Evolutionary conservation across 805 yeast genomes (phyloP), one percentile per base, ranked within the genome.

Genomic region (Barnettozyma salicaria): DNA sequence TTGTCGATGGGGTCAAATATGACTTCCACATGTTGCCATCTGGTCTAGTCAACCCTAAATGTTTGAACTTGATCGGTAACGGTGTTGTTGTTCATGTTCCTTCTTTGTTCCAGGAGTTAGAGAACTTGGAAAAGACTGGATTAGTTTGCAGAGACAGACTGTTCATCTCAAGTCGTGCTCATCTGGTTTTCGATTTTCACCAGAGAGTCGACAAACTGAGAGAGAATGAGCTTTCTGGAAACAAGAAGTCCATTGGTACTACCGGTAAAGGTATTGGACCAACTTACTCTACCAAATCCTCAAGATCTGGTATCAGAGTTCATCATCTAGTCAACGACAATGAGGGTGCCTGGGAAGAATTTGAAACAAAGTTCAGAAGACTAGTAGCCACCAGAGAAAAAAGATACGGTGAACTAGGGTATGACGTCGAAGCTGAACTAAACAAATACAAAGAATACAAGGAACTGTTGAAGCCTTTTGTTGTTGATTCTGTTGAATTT

Each of bases 181-280:
- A 92, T 62, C 67, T 92, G 53, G 98, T 92, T 31, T 92, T 92
- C 60, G 97, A 90, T 63, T 89, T 92, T 80, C 98, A 92, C 67
- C 98, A 92, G 68, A 78, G 89, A 61, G 89, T 95, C 34, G 98
- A 92, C 61, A 92, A 88, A 55, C 73, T 92, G 55, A 85, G 95
- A 64, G 98, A 92, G 66, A 80, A 84, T 37, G 98, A 92, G 65
- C 73, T 92, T 37, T 57, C 68, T 7, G 64, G 59, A 30, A 67
- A 64, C 43, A 77, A 78, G 61, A 86, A 86, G 61, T 86, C 87
- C 60, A 90, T 92, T 54, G 98, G 98, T 52, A 92, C 98, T 45
- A 92, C 98, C 24, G 97, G 97, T 59, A 92, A 92, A 61, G 98
- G 98, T 65, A 92, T 92, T 56, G 98, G 98, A 41, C 98, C 98